Evolutionary conservation across 768 basidiomycete genomes (phyloP).

Genomic region (Dentipellis fragilis): DNA sequence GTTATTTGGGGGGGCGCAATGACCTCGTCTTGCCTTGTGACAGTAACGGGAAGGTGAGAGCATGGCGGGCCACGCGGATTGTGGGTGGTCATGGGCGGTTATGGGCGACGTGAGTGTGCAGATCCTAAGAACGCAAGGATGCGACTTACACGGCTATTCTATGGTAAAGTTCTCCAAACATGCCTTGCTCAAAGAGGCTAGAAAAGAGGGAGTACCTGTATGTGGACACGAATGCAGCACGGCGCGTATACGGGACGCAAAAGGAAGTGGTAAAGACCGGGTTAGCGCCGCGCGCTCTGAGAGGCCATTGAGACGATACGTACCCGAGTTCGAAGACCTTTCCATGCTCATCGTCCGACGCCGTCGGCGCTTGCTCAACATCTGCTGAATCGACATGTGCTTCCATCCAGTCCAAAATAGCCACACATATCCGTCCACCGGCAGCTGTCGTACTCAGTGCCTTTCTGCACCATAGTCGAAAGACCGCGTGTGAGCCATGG

Average conservation of each 20-base stretch:
- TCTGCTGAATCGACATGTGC: constrained; percentile 59
- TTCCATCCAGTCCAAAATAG: constrained; percentile 65
- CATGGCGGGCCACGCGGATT: background rate
- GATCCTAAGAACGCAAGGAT: background rate
- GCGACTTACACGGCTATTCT: constrained; percentile 7
- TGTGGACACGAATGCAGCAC: background rate
- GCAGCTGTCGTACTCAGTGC: constrained; percentile 41
- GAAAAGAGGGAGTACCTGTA: constrained; percentile 9
- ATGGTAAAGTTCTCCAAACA: constrained; percentile 11
- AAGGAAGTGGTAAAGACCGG: background rate
- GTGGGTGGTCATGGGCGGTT: background rate
- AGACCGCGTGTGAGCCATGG: background rate
- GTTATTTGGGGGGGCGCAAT: constrained; percentile 80
- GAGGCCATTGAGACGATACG: constrained; percentile 11
- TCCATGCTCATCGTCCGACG: constrained; percentile 18
- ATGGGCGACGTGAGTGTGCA: background rate
- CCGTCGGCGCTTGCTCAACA: constrained; percentile 36
- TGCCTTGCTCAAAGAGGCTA: constrained; percentile 10
- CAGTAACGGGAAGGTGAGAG: background rate
- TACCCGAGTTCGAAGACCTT: constrained; percentile 75
- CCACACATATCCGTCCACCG: constrained; percentile 57
- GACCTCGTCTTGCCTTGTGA: constrained; percentile 50
- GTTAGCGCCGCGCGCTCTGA: background rate
- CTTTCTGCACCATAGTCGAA: constrained; percentile 25
- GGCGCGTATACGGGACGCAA: background rate